Base-by-base conservation (phyloP, 805 yeast species). In the Pichia gijzeniarum region DNA sequence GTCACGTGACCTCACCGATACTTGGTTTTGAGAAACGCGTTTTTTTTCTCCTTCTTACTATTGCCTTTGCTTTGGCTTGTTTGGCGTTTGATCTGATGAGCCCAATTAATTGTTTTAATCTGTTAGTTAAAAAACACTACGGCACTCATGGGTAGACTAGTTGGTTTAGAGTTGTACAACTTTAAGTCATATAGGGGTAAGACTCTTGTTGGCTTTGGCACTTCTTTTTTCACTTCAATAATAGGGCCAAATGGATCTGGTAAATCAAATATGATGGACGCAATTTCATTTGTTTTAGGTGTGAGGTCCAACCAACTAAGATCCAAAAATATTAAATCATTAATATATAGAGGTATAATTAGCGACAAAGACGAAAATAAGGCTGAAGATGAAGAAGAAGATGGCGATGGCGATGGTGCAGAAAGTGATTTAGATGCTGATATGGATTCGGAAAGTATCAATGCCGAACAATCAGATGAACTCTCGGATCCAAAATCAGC, bases 211-310 rank as follows among this genome's bases (percentile, higher is more conserved):
- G 95, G 93, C 2, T 85, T 93, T 63, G 96, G 96, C 0, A 73
- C 81, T 12, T 42, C 53, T 2, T 72, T 75, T 49, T 93, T 93
- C 68, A 87, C 96, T 1, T 82, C 95, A 38, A 86, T 93, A 50
- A 85, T 93, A 47, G 99, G 99, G 1, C 98, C 98, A n/a, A 93
- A 93, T 71, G 99, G 99, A 8, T 85, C 96, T 12, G 99, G 99
- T 2, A 93, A 93, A 65, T 90, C 98, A 14, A 93, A 95, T 59
- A 97, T 93, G 52, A 93, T 93, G 62, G 99, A 95, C 62, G 88
- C 97, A 5, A 80, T 93, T 73, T 74, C 95, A 30, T 93, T 93
- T 63, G 98, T 91, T 8, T 72, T 93, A 32, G 99, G 99, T 21
- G 80, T 91, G 40, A 71, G 83, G 54, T 76, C 88, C 18, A 66